Evolutionary conservation across 2,329 filamentous ascomycete species (phyloP).

Genomic region (Phialocephala sp.): DNA sequence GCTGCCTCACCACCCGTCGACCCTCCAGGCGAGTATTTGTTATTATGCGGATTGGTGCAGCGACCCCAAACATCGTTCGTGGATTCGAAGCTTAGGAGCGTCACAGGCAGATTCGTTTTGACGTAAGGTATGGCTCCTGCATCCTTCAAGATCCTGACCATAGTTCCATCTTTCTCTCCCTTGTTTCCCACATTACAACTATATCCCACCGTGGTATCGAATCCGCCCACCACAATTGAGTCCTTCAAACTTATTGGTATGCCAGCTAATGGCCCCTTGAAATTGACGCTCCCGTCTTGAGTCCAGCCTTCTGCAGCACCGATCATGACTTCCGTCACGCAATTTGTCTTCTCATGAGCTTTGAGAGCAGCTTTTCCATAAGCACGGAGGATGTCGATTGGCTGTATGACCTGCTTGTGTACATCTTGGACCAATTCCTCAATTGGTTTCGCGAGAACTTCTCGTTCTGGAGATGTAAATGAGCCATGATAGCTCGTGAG

Average conservation of each 20-base stretch:
- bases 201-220: slow-evolving; percentile 84
- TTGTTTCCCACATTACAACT: slow-evolving; percentile 74
- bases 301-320: slow-evolving; percentile 78
- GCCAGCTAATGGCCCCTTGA: slow-evolving; percentile 82
- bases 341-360: slow-evolving; percentile 88
- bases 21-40: slow-evolving; percentile 85
- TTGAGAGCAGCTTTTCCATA: slow-evolving; percentile 87
- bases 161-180: slow-evolving; percentile 76
- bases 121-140: slow-evolving; percentile 89
- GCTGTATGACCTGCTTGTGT: slow-evolving; percentile 68
- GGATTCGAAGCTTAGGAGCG: slow-evolving; percentile 50
- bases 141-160: slow-evolving; percentile 80
- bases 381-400: slow-evolving; percentile 77
- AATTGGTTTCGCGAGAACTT: slow-evolving; percentile 75
- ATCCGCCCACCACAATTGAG: slow-evolving; percentile 79
- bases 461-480: slow-evolving; percentile 67
- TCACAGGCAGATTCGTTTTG: slow-evolving; percentile 90
- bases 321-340: slow-evolving; percentile 85
- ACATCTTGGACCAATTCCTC: slow-evolving; percentile 79
- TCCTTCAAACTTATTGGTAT: slow-evolving; percentile 88
- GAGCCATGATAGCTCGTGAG: slow-evolving; percentile 70
- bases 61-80: slow-evolving; percentile 78
- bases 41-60: slow-evolving; percentile 81
- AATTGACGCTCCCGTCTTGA: slow-evolving; percentile 62
- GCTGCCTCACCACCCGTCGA: slow-evolving; percentile 77